Evolutionary conservation across 192 early-diverging fungal species (phyloP).

Genomic region (Coemansia sp.): DNA sequence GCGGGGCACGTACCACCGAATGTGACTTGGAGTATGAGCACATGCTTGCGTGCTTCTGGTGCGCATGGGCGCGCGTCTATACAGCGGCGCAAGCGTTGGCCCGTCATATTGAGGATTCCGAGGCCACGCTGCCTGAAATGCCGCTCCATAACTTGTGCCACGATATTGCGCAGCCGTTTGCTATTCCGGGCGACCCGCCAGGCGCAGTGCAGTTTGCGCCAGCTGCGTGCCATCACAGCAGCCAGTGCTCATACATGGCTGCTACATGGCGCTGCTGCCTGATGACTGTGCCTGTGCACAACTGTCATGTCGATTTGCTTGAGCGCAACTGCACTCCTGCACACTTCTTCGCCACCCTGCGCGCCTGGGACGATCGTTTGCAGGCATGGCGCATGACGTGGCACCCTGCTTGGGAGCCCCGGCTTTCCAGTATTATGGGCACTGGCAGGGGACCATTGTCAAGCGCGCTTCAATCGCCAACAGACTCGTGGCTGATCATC

Average conservation of each 20-base stretch:
- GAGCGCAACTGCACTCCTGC: conserved; percentile 3
- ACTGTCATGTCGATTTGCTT: conserved; percentile 16
- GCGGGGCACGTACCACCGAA: conserved; percentile 4
- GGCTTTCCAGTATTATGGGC: conserved; percentile 1
- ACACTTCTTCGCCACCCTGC: conserved; percentile 17
- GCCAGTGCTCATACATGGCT: conserved; percentile 16
- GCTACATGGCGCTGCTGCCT: conserved; percentile 21
- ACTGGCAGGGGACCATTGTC: conserved; percentile 1
- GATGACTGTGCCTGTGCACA: conserved; percentile 26
- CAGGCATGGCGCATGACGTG: conserved; percentile 16
- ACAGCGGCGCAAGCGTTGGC: conserved; percentile 29
- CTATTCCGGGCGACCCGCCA: background rate
- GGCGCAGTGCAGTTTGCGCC: conserved; percentile 13
- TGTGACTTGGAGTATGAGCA: conserved; percentile 49
- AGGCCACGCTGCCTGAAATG: conserved; percentile 11
- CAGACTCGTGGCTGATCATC: conserved; percentile 26
- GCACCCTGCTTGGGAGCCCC: conserved; percentile 26
- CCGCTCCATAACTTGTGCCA: conserved; percentile 44
- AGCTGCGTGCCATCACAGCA: background rate
- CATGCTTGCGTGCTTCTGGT: conserved; percentile 38
- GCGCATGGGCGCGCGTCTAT: conserved; percentile 24
- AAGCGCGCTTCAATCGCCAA: background rate
- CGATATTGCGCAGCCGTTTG: conserved; percentile 24
- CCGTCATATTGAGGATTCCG: background rate
- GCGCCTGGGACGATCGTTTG: conserved; percentile 23